Conservation (phyloP, 2,329 filamentous ascomycete species). For the Microdochium nivale region DNA sequence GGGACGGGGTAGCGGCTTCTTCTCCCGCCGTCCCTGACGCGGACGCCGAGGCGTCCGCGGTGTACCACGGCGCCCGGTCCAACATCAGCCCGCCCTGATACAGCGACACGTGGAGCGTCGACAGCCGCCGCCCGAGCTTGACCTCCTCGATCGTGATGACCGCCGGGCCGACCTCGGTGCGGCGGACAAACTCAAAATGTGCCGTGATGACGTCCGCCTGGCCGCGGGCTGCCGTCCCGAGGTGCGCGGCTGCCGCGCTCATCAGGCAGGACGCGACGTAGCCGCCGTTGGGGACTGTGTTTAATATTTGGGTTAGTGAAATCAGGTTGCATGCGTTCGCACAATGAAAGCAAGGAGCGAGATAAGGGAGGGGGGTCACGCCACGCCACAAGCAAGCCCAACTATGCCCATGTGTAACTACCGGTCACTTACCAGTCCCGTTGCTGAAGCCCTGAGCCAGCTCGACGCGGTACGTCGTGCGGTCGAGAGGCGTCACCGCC, state of each 20-base stretch:
- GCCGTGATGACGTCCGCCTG: conserved; percentile 20
- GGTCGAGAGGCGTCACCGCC: background rate
- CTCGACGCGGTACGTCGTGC: background rate
- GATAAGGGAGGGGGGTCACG: too few species aligned
- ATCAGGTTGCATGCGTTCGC: too few species aligned
- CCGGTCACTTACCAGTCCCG: background rate
- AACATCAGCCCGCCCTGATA: conserved; percentile 19
- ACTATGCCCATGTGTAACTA: too few species aligned
- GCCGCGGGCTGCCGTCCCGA: conserved; percentile 15
- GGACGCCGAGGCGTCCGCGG: background rate
- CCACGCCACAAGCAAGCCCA: too few species aligned
- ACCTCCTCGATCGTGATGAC: conserved; percentile 16
- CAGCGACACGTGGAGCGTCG: conserved; percentile 21
- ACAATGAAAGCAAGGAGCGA: too few species aligned
- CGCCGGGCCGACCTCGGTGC: conserved; percentile 18
- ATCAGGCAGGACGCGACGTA: conserved; percentile 58
- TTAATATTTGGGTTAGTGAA: too few species aligned
- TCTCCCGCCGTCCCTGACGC: background rate
- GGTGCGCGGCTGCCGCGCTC: conserved; percentile 30
- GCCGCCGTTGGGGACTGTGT: conserved; percentile 63
- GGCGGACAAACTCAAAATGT: conserved; percentile 22
- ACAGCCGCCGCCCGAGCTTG: conserved; percentile 24
- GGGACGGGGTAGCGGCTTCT: too few species aligned
- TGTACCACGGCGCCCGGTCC: background rate
- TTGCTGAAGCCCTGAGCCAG: background rate